Conservation (phyloP, 2,329 filamentous ascomycete genomes). For the Penicillium janthinellum region DNA sequence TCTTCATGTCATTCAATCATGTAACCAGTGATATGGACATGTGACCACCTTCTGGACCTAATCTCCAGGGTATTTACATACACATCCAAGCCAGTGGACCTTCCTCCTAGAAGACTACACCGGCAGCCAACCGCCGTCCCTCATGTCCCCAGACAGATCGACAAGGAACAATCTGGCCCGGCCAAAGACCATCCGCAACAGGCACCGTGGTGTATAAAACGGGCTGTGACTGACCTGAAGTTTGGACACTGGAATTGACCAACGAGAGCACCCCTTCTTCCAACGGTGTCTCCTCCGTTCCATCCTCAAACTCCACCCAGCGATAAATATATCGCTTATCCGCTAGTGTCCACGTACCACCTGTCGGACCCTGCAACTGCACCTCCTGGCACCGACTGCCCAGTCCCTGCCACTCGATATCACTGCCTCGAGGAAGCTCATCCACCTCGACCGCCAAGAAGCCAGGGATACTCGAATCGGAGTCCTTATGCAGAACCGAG, state of each 20-base stretch:
- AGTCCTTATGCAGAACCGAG: conserved; percentile 24
- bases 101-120: conserved; percentile 36
- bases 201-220: conserved; percentile 40
- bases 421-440: conserved; percentile 70
- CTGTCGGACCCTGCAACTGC: conserved; percentile 23
- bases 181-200: conserved; percentile 25
- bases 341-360: conserved; percentile 25
- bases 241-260: conserved; percentile 20
- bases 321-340: conserved; percentile 30
- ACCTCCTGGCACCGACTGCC: conserved; percentile 54
- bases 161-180: conserved; percentile 46
- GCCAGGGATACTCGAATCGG: conserved; percentile 55
- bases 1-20: no score
- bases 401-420: conserved; percentile 81
- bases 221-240: conserved; percentile 27
- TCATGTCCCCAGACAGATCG: conserved; percentile 43
- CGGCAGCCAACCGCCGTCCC: conserved; percentile 39
- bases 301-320: conserved; percentile 35
- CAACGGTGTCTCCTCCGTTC: conserved; percentile 19
- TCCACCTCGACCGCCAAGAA: conserved; percentile 76
- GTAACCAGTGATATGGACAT: background rate
- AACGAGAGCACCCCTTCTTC: conserved; percentile 28
- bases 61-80: background rate
- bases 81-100: background rate
- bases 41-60: background rate